Percentiles rank a stretch among this genome's conserved stretches.
Evolutionary conservation across 1,284 basidiomycete species (phyloP).

Genomic region (Tilletia indica): DNA sequence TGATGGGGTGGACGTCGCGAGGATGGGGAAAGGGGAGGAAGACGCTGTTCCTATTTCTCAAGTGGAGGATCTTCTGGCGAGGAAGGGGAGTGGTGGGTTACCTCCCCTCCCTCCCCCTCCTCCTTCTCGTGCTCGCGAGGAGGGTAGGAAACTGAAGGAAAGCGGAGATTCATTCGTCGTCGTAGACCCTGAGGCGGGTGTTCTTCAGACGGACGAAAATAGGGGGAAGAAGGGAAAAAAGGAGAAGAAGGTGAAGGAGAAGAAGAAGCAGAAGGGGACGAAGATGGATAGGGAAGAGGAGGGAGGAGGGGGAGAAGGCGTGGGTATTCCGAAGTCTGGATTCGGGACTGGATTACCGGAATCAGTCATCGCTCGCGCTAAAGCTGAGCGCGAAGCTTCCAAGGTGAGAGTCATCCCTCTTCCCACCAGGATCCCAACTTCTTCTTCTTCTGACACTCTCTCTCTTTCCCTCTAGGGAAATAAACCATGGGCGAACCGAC

Average conservation of each 20-base stretch:
- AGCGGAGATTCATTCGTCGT: too few relatives aligned
- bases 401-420: too few relatives aligned
- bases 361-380: too few relatives aligned
- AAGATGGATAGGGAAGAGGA: neutral
- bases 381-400: too few relatives aligned
- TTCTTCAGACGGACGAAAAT: neutral
- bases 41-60: neutral
- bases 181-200: too few relatives aligned
- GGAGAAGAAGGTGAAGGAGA: neutral
- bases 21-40: neutral
- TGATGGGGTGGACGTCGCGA: neutral
- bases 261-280: neutral
- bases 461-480: neutral
- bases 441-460: neutral
- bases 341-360: too few relatives aligned
- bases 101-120: too few relatives aligned
- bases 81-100: too few relatives aligned
- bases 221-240: neutral
- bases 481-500: neutral
- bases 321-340: too few relatives aligned
- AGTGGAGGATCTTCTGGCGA: neutral
- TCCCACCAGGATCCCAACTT: too few relatives aligned
- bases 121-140: too few relatives aligned
- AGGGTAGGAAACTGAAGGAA: too few relatives aligned
- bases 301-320: neutral